Base-by-base conservation (phyloP, 345 rosid species). In the Arabidopsis suecica region DNA sequence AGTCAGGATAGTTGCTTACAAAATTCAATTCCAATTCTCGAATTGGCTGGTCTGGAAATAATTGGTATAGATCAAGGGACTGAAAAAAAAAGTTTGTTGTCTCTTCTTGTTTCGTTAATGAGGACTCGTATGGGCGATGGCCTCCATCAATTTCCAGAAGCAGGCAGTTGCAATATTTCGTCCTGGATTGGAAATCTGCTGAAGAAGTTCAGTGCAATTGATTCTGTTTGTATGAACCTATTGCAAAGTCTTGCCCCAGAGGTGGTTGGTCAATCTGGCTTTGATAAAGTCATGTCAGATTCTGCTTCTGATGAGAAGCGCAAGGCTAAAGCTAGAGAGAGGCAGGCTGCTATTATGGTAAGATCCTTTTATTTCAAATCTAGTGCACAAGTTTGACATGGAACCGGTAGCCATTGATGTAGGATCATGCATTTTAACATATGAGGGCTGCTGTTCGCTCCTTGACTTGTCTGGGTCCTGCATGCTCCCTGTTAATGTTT, bases 261-360 rank as follows among this genome's bases (percentile, higher is more conserved):
- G 77, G 78, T 92, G 70, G 87, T 90, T 18, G 40, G 84, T 76
- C 86, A 86, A 49, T 78, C 83, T 51, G 55, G n/a, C 64, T 37
- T 61, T 63, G 84, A 78, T 65, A 64, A 54, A 65, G 81, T 54
- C 57, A 62, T 38, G 28, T 47, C 79, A 42, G 79, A 72, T 45
- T 78, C 85, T 54, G 65, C 93, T 73, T 87, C 89, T 55, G 79
- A 71, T 69, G 93, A 92, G 78, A 88, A 71, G 78, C 97, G 86
- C 79, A 92, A 90, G 84, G 94, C 91, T 14, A 88, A 85, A 80
- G 97, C 98, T 69, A 88, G 93, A 25, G 89, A 92, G 80, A 87
- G 90, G 73, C 98, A 95, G 81, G 97, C 90, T 68, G 91, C 89
- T 42, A 77, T 92, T 62, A 34, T 92, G 97, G 99, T 95, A 78